Evolutionary conservation across 2,329 filamentous ascomycete species (phyloP).

Genomic region (Thelonectria olida): DNA sequence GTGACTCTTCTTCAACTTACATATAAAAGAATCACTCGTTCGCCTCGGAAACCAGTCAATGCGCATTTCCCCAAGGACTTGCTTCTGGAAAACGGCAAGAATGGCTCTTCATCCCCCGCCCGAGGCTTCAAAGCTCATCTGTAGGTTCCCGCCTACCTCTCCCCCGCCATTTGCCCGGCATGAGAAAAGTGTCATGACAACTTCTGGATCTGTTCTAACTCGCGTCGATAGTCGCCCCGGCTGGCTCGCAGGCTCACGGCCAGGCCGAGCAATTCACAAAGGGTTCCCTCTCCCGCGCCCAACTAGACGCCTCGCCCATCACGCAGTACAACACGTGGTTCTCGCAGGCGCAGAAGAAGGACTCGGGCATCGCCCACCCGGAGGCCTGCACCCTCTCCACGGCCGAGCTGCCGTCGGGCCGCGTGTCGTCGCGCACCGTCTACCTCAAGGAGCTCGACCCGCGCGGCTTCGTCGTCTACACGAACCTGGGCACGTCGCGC

Average conservation of each 20-base stretch:
- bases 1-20: too few species aligned
- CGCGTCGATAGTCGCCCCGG: conserved; percentile 67
- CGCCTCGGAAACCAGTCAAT: too few species aligned
- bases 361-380: conserved; percentile 72
- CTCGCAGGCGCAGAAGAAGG: conserved; percentile 68
- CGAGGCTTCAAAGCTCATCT: conserved; percentile 57
- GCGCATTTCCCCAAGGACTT: conserved; percentile 28
- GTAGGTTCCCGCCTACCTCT: conserved; percentile 48
- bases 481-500: conserved; percentile 84
- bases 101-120: conserved; percentile 57
- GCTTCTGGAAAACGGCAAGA: conserved; percentile 39
- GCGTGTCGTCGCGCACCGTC: conserved; percentile 85
- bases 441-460: conserved; percentile 95
- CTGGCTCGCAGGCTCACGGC: conserved; percentile 62
- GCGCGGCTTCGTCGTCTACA: conserved; percentile 88
- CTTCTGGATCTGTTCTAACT: not conserved
- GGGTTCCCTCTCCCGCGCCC: conserved; percentile 66
- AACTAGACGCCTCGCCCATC: conserved; percentile 75
- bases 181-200: conserved; percentile 1
- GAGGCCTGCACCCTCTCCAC: conserved; percentile 92
- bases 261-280: conserved; percentile 81
- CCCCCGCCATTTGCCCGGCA: not conserved
- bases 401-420: conserved; percentile 82
- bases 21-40: too few species aligned
- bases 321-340: conserved; percentile 94